These are phyloP conservation scores for Leishmania major DNA, from an alignment of 208 protist species.

Conservation along the genomic window DNA sequence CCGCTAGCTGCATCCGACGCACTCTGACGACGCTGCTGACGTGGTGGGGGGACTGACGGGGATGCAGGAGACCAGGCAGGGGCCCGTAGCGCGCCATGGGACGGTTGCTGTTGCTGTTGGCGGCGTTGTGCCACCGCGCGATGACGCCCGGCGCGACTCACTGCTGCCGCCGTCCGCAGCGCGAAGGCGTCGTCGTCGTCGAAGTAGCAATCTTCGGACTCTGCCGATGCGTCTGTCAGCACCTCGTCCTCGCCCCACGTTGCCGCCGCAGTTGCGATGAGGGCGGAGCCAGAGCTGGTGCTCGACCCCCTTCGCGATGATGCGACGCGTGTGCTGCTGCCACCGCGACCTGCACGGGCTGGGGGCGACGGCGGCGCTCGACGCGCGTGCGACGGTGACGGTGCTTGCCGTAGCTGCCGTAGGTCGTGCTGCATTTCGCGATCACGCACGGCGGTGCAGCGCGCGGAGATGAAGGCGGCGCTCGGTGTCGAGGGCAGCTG, in stretches of 20 bases:
- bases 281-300: background rate
- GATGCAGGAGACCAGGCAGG: background rate
- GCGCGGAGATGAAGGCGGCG: slow-evolving; percentile 8
- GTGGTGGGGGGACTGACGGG: background rate
- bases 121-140: background rate
- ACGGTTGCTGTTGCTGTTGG: background rate
- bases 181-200: slow-evolving; percentile 9
- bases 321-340: background rate
- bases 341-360: background rate
- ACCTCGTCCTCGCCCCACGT: background rate
- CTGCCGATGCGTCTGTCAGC: background rate
- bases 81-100: background rate
- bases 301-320: background rate
- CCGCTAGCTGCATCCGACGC: background rate
- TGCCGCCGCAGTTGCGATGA: background rate
- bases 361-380: background rate
- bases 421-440: slow-evolving; percentile 16
- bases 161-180: background rate
- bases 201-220: slow-evolving; percentile 13
- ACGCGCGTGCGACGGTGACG: background rate
- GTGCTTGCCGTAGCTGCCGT: slow-evolving; percentile 5
- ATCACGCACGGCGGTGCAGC: slow-evolving; percentile 20
- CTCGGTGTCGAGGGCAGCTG: background rate
- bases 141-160: background rate
- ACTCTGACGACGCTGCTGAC: background rate